Evolutionary conservation across 306 rosid species (phyloP).

Genomic region (Cucurbita maxima): DNA sequence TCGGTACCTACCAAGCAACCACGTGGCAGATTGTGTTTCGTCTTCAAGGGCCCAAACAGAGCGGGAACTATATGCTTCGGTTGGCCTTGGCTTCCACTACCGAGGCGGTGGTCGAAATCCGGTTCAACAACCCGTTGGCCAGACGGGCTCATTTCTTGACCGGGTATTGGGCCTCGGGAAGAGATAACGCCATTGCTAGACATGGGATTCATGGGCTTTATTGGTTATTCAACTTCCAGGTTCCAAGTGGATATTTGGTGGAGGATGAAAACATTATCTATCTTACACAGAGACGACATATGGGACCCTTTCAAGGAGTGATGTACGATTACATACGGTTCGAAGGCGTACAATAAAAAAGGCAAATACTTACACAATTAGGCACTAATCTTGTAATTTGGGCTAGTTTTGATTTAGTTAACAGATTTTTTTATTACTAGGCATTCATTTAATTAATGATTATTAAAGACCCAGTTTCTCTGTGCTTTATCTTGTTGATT

Average conservation of each 20-base stretch:
- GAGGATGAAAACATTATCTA: neutral
- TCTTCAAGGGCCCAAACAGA: neutral
- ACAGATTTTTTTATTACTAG: no score
- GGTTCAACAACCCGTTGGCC: neutral
- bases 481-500: neutral
- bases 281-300: neutral
- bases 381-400: neutral
- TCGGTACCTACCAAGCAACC: conserved; percentile 15
- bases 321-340: neutral
- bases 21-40: conserved; percentile 47
- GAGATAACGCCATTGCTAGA: neutral
- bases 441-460: no score
- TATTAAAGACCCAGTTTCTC: neutral
- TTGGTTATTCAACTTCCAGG: neutral
- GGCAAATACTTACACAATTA: neutral
- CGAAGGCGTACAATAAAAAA: neutral
- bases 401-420: neutral
- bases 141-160: neutral
- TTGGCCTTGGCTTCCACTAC: conserved; percentile 46
- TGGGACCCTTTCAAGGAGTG: neutral
- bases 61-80: conserved; percentile 38
- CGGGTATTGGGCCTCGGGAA: neutral
- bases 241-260: neutral
- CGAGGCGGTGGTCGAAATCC: neutral
- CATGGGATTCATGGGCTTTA: conserved; percentile 2